These are phyloP conservation scores for Silene uniflora DNA, from an alignment of 148 eudicot species.

Conservation along the genomic window DNA sequence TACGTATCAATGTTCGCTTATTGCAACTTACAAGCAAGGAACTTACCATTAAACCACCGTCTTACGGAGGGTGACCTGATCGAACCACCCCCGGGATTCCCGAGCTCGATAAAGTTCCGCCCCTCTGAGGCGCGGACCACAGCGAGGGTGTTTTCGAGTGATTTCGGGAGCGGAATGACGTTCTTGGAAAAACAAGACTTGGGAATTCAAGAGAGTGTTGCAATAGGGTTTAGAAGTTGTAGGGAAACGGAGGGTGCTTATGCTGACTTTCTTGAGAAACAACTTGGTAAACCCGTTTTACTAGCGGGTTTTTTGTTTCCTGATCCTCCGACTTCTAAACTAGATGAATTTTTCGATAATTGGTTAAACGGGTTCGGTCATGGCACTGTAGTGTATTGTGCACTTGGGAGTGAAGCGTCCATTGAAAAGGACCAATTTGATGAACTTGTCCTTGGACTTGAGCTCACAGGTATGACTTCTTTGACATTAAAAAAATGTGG, in stretches of 20 bases:
- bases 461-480: constrained; percentile 31
- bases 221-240: background rate
- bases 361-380: constrained; percentile 35
- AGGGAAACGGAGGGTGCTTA: constrained; percentile 19
- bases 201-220: background rate
- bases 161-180: constrained; percentile 11
- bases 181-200: background rate
- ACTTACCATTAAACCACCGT: too few species aligned
- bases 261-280: constrained; percentile 1
- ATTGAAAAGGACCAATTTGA: constrained; percentile 32
- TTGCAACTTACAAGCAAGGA: too few species aligned
- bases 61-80: too few species aligned
- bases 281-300: background rate
- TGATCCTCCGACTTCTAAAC: constrained; percentile 16
- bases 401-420: constrained; percentile 48
- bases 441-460: constrained; percentile 44
- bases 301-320: constrained; percentile 42
- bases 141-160: too few species aligned
- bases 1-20: too few species aligned
- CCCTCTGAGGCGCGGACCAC: too few species aligned
- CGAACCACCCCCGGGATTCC: too few species aligned
- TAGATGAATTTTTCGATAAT: constrained; percentile 32
- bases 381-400: constrained; percentile 37
- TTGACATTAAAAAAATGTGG: too few species aligned
- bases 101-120: too few species aligned